Conservation (phyloP, 2,329 filamentous ascomycete species). For the Salinomyces thailandicus region DNA sequence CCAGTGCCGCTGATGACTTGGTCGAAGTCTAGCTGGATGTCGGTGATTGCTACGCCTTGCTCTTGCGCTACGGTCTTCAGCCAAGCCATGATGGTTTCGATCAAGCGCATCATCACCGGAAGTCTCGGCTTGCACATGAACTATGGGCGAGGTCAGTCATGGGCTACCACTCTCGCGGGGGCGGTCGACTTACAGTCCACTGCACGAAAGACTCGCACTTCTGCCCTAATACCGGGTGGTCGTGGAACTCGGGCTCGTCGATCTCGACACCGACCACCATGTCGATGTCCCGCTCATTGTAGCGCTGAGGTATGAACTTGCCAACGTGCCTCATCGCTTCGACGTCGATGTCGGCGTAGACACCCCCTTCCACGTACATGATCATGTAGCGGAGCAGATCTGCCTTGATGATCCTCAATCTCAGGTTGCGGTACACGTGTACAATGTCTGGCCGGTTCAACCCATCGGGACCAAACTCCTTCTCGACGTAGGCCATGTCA, state of each 20-base stretch:
- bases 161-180: neutral
- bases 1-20: constrained; percentile 65
- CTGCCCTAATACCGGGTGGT: constrained; percentile 55
- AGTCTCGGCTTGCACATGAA: constrained; percentile 59
- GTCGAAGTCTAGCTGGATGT: constrained; percentile 59
- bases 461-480: constrained; percentile 54
- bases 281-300: constrained; percentile 53
- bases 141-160: neutral
- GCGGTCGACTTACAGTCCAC: constrained; percentile 46
- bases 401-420: constrained; percentile 55
- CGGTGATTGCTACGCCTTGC: constrained; percentile 48
- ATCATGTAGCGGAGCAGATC: constrained; percentile 57
- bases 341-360: constrained; percentile 52
- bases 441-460: constrained; percentile 58
- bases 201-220: constrained; percentile 64
- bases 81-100: constrained; percentile 60
- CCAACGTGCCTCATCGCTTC: constrained; percentile 44
- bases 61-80: constrained; percentile 48
- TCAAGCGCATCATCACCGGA: constrained; percentile 56
- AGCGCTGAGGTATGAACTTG: constrained; percentile 53
- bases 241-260: constrained; percentile 54
- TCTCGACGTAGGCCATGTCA: constrained; percentile 56
- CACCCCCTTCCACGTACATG: constrained; percentile 55
- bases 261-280: constrained; percentile 63
- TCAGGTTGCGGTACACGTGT: constrained; percentile 49